Conservation (phyloP, 73 alveolate species). For the Paramecium bursaria region DNA sequence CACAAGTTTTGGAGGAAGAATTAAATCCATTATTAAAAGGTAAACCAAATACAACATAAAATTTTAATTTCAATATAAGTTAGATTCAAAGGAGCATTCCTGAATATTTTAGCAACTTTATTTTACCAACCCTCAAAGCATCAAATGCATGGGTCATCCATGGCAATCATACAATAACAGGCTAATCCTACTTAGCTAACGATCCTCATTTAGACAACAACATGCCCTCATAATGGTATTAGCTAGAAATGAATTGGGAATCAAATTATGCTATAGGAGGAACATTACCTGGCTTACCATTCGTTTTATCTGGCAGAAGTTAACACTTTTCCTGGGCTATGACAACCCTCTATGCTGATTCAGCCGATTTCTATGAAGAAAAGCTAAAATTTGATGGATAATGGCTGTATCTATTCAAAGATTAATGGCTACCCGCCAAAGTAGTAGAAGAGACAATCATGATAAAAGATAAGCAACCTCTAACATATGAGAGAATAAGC, state of each 20-base stretch:
- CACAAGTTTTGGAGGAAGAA: slow-evolving; percentile 35
- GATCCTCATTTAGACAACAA: slow-evolving; percentile 93
- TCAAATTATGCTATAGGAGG: slow-evolving; percentile 76
- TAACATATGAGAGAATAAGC: slow-evolving; percentile 65
- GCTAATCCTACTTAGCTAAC: slow-evolving; percentile 91
- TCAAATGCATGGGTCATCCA: slow-evolving; percentile 90
- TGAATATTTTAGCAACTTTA: slow-evolving; percentile 11
- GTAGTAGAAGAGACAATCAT: slow-evolving; percentile 76
- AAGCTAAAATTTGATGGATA: slow-evolving; percentile 71
- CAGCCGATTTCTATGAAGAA: slow-evolving; percentile 88
- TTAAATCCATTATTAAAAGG: background rate
- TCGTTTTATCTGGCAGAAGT: slow-evolving; percentile 82
- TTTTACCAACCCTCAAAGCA: slow-evolving; percentile 59
- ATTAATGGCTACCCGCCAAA: slow-evolving; percentile 81
- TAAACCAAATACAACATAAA: too few species aligned
- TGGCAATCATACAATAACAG: slow-evolving; percentile 91
- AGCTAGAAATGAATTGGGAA: slow-evolving; percentile 72
- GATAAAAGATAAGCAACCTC: slow-evolving; percentile 77
- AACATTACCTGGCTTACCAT: slow-evolving; percentile 91
- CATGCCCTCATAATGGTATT: slow-evolving; percentile 89
- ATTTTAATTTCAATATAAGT: slow-evolving; percentile 23
- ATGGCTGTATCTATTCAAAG: slow-evolving; percentile 74
- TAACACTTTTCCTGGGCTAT: slow-evolving; percentile 84
- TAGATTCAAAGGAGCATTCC: slow-evolving; percentile 1
- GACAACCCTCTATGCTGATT: slow-evolving; percentile 87